Conservation (phyloP, 2,329 filamentous ascomycete species). For the Niveomyces coronatus region DNA sequence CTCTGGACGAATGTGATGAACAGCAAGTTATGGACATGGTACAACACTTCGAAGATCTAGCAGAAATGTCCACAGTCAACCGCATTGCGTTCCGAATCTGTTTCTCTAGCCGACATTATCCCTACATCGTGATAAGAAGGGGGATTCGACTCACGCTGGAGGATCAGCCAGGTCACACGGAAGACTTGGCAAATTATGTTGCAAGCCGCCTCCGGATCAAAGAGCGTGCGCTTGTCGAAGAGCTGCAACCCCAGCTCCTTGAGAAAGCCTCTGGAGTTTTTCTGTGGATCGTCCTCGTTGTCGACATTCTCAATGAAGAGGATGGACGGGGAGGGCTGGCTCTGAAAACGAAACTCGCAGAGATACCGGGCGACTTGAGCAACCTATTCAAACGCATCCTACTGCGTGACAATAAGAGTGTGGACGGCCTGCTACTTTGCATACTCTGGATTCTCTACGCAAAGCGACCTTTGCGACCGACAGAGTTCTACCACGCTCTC, state of each 20-base stretch:
- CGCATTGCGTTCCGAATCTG: constrained; percentile 23
- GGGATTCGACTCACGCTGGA: constrained; percentile 24
- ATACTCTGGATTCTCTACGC: constrained; percentile 44
- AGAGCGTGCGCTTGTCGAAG: background rate
- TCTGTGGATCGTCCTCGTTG: constrained; percentile 32
- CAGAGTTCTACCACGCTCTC: constrained; percentile 36
- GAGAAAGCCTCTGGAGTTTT: constrained; percentile 31
- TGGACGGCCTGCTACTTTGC: constrained; percentile 30
- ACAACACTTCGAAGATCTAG: constrained; percentile 29
- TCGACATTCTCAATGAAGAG: constrained; percentile 29
- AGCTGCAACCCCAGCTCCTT: constrained; percentile 17
- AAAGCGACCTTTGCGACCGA: constrained; percentile 27
- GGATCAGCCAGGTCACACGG: constrained; percentile 21
- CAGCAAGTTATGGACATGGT: constrained; percentile 32
- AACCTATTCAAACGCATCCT: constrained; percentile 41
- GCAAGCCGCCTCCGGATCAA: constrained; percentile 18
- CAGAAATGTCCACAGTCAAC: constrained; percentile 16
- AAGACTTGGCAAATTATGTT: constrained; percentile 26
- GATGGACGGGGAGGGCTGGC: constrained; percentile 16
- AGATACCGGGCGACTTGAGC: constrained; percentile 30
- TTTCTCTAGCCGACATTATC: constrained; percentile 37
- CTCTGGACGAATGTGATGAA: constrained; percentile 39
- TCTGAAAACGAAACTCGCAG: constrained; percentile 18
- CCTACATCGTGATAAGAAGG: constrained; percentile 24
- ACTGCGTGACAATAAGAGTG: constrained; percentile 31